Conservation (phyloP, 2,329 filamentous ascomycete genomes). For the Pyrenophora graminea region DNA sequence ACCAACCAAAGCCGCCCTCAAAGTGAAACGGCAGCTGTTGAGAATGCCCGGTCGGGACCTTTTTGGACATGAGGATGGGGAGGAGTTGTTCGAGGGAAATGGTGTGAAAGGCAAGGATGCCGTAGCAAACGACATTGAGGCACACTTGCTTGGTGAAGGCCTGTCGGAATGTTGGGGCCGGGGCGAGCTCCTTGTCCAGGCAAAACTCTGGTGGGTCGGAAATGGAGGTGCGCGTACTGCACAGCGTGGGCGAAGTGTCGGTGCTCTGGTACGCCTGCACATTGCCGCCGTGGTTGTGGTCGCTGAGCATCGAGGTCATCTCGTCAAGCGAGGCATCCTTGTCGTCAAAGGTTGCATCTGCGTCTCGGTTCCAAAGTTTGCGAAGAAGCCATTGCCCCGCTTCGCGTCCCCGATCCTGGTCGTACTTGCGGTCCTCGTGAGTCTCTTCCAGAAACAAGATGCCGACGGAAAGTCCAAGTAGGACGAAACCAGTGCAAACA, state of each 20-base stretch:
- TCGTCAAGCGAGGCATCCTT: slow-evolving; percentile 60
- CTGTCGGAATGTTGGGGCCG: slow-evolving; percentile 48
- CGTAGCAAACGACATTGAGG: slow-evolving; percentile 85
- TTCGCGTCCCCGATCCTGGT: slow-evolving; percentile 75
- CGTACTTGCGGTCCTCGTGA: slow-evolving; percentile 77
- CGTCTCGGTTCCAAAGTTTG: slow-evolving; percentile 36
- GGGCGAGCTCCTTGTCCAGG: slow-evolving; percentile 33
- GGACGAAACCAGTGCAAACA: slow-evolving; percentile 80
- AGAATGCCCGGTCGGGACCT: slow-evolving; percentile 53
- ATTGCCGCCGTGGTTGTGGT: slow-evolving; percentile 41
- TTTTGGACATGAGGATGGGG: slow-evolving; percentile 84
- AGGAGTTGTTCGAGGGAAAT: slow-evolving; percentile 96
- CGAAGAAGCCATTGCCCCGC: slow-evolving; percentile 70
- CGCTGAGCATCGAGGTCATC: slow-evolving; percentile 63
- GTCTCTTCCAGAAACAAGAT: slow-evolving; percentile 93
- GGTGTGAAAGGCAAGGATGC: slow-evolving; percentile 92
- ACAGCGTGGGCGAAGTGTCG: slow-evolving; percentile 58
- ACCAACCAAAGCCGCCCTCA: slow-evolving; percentile 79
- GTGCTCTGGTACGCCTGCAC: slow-evolving; percentile 66
- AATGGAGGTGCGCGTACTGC: slow-evolving; percentile 39
- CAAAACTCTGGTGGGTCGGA: slow-evolving; percentile 42
- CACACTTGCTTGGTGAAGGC: slow-evolving; percentile 85
- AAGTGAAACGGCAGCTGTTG: slow-evolving; percentile 82
- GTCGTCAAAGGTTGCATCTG: slow-evolving; percentile 39
- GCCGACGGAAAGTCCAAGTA: slow-evolving; percentile 75